Base-by-base conservation (phyloP, 164 flowering plant species). In the Pachysandra terminalis region DNA sequence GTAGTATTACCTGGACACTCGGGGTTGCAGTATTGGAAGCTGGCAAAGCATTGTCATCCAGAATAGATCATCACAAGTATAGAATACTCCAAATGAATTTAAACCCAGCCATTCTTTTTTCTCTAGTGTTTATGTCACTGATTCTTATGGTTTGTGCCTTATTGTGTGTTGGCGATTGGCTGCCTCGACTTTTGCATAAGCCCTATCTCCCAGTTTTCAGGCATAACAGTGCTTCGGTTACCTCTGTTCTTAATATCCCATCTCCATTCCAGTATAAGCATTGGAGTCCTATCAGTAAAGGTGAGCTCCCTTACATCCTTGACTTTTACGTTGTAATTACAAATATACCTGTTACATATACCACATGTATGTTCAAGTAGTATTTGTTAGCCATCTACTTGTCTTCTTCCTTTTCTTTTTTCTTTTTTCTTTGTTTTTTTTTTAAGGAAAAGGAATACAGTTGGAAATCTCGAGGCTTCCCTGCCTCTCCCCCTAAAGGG, bases 1-100 rank as follows among this genome's bases (percentile, higher is more conserved):
- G 99, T 70, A 88, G 99, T 74, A 90, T 86, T 69, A 92, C 99
- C 49, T 95, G 99, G 99, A 95, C 99, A 40, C 87, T 85, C 27
- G 98, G 98, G 56, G 99, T 90, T 83, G 97, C 97, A 63, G 76
- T 95, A 26, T 77, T 85, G 75, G 90, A 95, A 81, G 90, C 97
- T 71, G 96, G 96, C 58, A 80, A 78, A 49, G 71, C 85, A 58
- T 77, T 84, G 77, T 71, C 93, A 59, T 56, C 79, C 48, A 77
- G 75, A 64, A 25, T 78, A 59, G 81, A 73, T 52, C 56, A 86
- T 68, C 81, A 53, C 5, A 72, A 80, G 37, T 83, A 81, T 74
- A 82, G 78, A 58, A 55, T 86, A 56, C 67, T 89, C 55, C 79
- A 75, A 32, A 75, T 78, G 79, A 88, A 83, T 82, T 75, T 88